These are phyloP conservation scores for Chlamydomonas sphaeroides DNA, from an alignment of 139 green algal species.

Conservation along the genomic window DNA sequence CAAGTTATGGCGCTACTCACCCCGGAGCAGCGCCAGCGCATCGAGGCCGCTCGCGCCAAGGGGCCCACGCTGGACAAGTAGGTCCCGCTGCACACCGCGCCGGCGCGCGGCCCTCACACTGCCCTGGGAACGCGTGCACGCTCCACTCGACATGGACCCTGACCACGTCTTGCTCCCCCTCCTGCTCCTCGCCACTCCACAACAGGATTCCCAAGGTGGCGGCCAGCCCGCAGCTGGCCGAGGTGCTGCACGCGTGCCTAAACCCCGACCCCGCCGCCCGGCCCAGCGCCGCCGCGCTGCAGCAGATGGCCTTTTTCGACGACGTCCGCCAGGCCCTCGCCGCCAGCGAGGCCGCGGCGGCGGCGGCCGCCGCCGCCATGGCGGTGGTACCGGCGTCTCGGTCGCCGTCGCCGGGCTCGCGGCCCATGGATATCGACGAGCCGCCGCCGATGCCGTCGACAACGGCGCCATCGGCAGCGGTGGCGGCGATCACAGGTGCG, in stretches of 20 bases:
- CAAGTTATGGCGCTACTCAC: constrained; percentile 15
- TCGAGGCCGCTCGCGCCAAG: constrained; percentile 4
- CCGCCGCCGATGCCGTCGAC: too few species aligned
- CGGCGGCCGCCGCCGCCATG: too few species aligned
- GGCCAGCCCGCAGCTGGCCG: neutral
- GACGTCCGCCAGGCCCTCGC: constrained; percentile 15
- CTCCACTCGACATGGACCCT: too few species aligned
- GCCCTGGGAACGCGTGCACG: too few species aligned
- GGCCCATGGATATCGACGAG: too few species aligned
- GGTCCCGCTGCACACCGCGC: too few species aligned
- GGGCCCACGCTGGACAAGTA: constrained; percentile 32
- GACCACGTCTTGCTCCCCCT: too few species aligned
- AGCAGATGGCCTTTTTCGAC: constrained; percentile 5
- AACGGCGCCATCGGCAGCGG: too few species aligned
- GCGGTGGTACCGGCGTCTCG: too few species aligned
- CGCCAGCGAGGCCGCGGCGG: neutral
- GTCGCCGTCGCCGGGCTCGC: too few species aligned
- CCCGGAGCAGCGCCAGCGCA: neutral
- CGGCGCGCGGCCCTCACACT: too few species aligned
- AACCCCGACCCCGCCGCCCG: constrained; percentile 7
- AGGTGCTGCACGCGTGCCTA: constrained; percentile 1
- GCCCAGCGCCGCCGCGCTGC: constrained; percentile 10
- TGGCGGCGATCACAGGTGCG: neutral
- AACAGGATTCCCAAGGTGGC: constrained; percentile 27
- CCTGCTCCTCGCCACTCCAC: too few species aligned